A percentile compares a stretch with the other conserved stretches of the same genome.
These are phyloP conservation scores for Serendipita sp. DNA, from an alignment of 768 basidiomycete species.

Conservation along the genomic window DNA sequence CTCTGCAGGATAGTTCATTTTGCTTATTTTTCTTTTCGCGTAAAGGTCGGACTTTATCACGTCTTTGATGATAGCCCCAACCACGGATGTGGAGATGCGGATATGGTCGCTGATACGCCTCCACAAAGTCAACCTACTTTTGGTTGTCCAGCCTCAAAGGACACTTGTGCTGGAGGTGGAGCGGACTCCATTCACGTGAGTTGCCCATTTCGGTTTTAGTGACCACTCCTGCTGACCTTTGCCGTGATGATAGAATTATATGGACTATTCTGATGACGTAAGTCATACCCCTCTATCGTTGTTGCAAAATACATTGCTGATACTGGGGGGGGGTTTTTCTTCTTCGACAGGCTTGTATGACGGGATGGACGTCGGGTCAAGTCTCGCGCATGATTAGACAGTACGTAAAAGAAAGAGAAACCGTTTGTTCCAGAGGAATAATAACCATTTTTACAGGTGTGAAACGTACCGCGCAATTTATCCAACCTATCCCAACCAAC, in stretches of 20 bases:
- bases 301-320: neutral
- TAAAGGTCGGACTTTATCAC: neutral
- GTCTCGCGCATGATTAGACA: neutral
- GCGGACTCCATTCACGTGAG: slow-evolving; percentile 11
- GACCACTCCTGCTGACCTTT: too few relatives aligned
- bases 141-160: slow-evolving; percentile 22
- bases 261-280: neutral
- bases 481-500: neutral
- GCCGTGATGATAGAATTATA: too few relatives aligned
- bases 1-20: too few relatives aligned
- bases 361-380: neutral
- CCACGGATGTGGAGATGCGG: too few relatives aligned
- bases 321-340: neutral
- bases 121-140: slow-evolving; percentile 14
- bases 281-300: neutral
- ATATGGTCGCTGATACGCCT: slow-evolving; percentile 12
- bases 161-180: slow-evolving; percentile 19
- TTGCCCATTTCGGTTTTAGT: neutral
- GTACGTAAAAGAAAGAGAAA: neutral
- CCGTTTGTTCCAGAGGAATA: neutral
- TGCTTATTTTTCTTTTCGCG: too few relatives aligned
- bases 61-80: neutral
- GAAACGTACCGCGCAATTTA: neutral
- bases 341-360: neutral
- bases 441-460: neutral